phyloP scores from a whole-genome alignment of 768 basidiomycete genomes.

The Boletus subcaerulescens region DNA sequence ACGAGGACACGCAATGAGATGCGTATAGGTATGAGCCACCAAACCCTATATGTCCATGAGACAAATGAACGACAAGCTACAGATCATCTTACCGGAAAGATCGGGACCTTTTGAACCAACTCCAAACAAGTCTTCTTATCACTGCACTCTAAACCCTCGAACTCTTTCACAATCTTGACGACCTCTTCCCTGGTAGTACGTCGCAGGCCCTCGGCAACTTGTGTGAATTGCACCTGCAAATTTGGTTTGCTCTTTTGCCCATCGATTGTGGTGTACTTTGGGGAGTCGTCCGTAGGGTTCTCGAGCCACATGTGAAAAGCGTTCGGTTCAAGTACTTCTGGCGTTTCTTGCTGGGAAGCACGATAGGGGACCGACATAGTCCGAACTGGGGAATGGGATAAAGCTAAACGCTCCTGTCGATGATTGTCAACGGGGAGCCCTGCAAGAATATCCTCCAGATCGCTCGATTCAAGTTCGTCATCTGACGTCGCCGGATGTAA shows the following conservation, averaged over 20 bases:
- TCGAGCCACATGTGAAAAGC: slow-evolving; percentile 15
- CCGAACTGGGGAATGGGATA: neutral
- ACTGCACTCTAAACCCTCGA: slow-evolving; percentile 7
- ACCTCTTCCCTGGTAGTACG: slow-evolving; percentile 11
- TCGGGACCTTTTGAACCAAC: slow-evolving; percentile 12
- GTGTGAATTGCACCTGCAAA: neutral
- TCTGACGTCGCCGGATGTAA: neutral
- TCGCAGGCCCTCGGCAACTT: slow-evolving; percentile 11
- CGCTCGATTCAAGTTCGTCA: neutral
- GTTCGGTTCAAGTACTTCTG: neutral
- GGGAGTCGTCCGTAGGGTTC: neutral
- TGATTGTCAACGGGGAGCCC: neutral
- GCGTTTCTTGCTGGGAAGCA: neutral
- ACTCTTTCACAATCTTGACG: slow-evolving; percentile 16
- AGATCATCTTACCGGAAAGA: slow-evolving; percentile 23
- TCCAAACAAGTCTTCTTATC: slow-evolving; percentile 13
- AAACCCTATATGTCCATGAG: slow-evolving; percentile 21
- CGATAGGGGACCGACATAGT: neutral
- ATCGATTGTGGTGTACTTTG: slow-evolving; percentile 21
- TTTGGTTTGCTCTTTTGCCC: slow-evolving; percentile 4
- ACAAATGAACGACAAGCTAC: neutral
- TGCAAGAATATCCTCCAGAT: neutral
- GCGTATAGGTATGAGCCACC: slow-evolving; percentile 30
- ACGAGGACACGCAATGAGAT: slow-evolving; percentile 17
- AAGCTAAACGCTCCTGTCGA: neutral